phyloP scores from a whole-genome alignment of 164 flowering plant genomes.

The Nelumbo lutea region DNA sequence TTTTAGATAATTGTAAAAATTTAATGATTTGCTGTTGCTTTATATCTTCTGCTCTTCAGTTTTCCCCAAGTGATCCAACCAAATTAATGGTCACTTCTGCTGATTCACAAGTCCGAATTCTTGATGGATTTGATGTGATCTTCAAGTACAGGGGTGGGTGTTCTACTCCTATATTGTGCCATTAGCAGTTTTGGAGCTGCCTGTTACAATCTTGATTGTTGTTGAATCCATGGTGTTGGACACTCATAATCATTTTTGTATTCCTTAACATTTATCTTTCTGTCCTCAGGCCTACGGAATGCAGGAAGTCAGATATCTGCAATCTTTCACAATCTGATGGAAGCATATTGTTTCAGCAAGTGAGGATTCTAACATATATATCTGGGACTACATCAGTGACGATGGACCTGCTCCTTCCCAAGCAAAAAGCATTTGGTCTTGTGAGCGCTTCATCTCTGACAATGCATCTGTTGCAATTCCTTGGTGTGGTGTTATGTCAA shows the following conservation, averaged over 20 bases:
- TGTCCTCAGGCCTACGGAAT: slow-evolving; percentile 39
- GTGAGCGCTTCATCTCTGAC: slow-evolving; percentile 54
- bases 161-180: background rate
- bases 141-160: slow-evolving; percentile 59
- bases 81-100: slow-evolving; percentile 73
- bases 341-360: slow-evolving; percentile 64
- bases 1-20: background rate
- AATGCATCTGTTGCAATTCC: slow-evolving; percentile 68
- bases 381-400: slow-evolving; percentile 49
- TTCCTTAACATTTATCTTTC: too few species aligned
- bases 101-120: slow-evolving; percentile 61
- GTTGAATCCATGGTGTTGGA: too few species aligned
- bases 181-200: too few species aligned
- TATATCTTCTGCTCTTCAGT: slow-evolving; percentile 35
- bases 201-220: too few species aligned
- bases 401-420: slow-evolving; percentile 26
- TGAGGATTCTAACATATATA: slow-evolving; percentile 65
- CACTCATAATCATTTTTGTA: too few species aligned
- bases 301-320: slow-evolving; percentile 54
- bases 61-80: slow-evolving; percentile 50
- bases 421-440: slow-evolving; percentile 41
- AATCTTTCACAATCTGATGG: slow-evolving; percentile 70
- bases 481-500: slow-evolving; percentile 47
- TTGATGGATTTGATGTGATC: slow-evolving; percentile 47
- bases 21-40: background rate